Percentiles rank a stretch among this genome's conserved stretches.
Evolutionary conservation across 2,329 filamentous ascomycete species (phyloP).

Genomic region (Daldinia eschscholtzii): DNA sequence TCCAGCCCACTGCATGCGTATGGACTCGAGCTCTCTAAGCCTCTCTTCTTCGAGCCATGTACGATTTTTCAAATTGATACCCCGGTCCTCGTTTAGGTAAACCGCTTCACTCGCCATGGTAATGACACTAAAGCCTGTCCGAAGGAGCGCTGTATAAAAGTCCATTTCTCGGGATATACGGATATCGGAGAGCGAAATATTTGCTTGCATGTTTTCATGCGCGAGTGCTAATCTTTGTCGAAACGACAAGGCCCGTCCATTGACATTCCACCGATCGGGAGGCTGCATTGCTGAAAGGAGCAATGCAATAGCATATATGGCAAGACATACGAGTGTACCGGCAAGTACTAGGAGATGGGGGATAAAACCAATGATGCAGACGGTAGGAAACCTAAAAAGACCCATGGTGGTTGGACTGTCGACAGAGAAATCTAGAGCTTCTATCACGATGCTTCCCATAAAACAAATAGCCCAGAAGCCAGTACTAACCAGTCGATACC

Average conservation of each 20-base stretch:
- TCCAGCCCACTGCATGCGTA: conserved; percentile 65
- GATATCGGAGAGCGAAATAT: conserved; percentile 84
- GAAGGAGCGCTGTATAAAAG: conserved; percentile 91
- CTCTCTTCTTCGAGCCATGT: conserved; percentile 96
- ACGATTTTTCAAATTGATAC: conserved; percentile 77
- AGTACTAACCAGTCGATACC: conserved; percentile 86
- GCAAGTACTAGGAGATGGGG: conserved; percentile 89
- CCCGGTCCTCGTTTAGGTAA: conserved; percentile 89
- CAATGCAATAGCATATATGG: conserved; percentile 84
- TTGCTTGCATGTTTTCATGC: conserved; percentile 91
- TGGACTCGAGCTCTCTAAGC: conserved; percentile 78
- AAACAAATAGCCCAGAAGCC: conserved; percentile 92
- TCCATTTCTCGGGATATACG: conserved; percentile 89
- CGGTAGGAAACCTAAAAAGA: conserved; percentile 88
- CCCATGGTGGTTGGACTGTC: conserved; percentile 73
- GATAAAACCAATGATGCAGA: conserved; percentile 94
- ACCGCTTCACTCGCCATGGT: conserved; percentile 96
- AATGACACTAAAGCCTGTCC: conserved; percentile 87
- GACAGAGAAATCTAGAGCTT: conserved; percentile 72
- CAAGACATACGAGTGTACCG: conserved; percentile 80
- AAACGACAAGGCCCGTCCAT: conserved; percentile 57
- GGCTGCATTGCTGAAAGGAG: conserved; percentile 78
- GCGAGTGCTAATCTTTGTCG: conserved; percentile 75
- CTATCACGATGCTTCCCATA: conserved; percentile 86
- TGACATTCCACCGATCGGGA: conserved; percentile 60